phyloP scores from a whole-genome alignment of 768 basidiomycete genomes.

The Leucocoprinus sp. region DNA sequence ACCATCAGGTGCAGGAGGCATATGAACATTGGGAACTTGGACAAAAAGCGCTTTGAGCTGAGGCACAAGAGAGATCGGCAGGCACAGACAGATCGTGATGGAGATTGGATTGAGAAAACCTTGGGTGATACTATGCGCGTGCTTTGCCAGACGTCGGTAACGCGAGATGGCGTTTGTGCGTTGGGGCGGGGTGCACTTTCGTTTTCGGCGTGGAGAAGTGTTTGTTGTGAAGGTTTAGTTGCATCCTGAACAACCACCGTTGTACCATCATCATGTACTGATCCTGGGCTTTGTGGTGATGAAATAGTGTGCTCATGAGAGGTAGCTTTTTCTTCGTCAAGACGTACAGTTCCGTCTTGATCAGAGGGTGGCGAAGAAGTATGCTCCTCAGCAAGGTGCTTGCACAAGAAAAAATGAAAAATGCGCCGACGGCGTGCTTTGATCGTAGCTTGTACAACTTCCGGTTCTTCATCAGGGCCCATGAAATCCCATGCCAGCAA shows the following conservation, averaged over 20 bases:
- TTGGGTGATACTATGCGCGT: conserved; percentile 21
- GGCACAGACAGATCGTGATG: conserved; percentile 42
- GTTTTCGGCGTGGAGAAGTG: not conserved
- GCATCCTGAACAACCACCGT: conserved; percentile 11
- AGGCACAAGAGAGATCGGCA: conserved; percentile 49
- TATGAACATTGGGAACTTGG: conserved; percentile 31
- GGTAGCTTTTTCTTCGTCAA: not conserved
- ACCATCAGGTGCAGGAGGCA: conserved; percentile 53
- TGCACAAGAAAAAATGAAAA: conserved; percentile 1
- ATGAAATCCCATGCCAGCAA: conserved; percentile 54
- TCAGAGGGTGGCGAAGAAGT: not conserved
- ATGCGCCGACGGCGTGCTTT: conserved; percentile 26
- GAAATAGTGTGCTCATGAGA: not conserved
- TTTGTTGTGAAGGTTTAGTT: not conserved
- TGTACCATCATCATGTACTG: conserved; percentile 18
- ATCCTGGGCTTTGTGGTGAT: conserved; percentile 15
- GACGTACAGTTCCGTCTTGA: conserved; percentile 1
- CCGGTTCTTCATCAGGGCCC: conserved; percentile 53
- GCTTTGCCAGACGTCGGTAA: not conserved
- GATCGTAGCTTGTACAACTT: conserved; percentile 43
- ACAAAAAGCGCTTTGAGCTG: conserved; percentile 57
- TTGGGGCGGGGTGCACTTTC: not conserved
- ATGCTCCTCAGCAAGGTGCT: not conserved
- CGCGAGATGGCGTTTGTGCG: not conserved
- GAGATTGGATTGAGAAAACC: conserved; percentile 41